phyloP scores from a whole-genome alignment of 2,329 filamentous ascomycete genomes.

The Xylaria sp. region DNA sequence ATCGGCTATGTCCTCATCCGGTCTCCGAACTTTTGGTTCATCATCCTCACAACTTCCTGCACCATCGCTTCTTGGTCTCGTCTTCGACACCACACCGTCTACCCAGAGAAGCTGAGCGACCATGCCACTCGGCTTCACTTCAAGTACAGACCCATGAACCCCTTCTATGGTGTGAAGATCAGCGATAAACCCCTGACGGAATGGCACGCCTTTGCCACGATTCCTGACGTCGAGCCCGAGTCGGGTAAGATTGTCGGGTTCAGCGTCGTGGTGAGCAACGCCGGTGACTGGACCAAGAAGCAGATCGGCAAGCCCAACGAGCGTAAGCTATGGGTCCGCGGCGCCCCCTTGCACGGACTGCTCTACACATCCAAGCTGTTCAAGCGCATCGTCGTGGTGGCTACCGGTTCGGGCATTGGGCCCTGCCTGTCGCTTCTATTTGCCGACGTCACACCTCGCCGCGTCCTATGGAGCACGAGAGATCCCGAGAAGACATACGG shows the following conservation, averaged over 20 bases:
- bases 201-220: slow-evolving; percentile 73
- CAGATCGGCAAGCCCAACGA: slow-evolving; percentile 58
- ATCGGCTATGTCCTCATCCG: slow-evolving; percentile 37
- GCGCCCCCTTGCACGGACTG: slow-evolving; percentile 62
- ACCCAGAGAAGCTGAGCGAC: slow-evolving; percentile 61
- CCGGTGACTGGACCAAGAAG: slow-evolving; percentile 69
- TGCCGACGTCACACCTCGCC: slow-evolving; percentile 43
- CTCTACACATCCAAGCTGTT: slow-evolving; percentile 64
- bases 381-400: slow-evolving; percentile 58
- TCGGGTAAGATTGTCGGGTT: slow-evolving; percentile 48
- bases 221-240: slow-evolving; percentile 49
- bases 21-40: slow-evolving; percentile 59
- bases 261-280: slow-evolving; percentile 65
- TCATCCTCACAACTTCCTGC: slow-evolving; percentile 58
- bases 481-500: slow-evolving; percentile 60
- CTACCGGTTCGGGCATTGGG: slow-evolving; percentile 69
- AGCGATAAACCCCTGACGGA: slow-evolving; percentile 61
- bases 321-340: slow-evolving; percentile 60
- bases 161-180: slow-evolving; percentile 55
- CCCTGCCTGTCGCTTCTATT: slow-evolving; percentile 61
- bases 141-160: slow-evolving; percentile 53
- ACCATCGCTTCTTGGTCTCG: slow-evolving; percentile 69
- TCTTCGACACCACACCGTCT: slow-evolving; percentile 62
- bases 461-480: slow-evolving; percentile 65
- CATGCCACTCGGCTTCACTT: slow-evolving; percentile 72